phyloP scores from a whole-genome alignment of 148 eudicot genomes.

The Agrostemma githago region DNA sequence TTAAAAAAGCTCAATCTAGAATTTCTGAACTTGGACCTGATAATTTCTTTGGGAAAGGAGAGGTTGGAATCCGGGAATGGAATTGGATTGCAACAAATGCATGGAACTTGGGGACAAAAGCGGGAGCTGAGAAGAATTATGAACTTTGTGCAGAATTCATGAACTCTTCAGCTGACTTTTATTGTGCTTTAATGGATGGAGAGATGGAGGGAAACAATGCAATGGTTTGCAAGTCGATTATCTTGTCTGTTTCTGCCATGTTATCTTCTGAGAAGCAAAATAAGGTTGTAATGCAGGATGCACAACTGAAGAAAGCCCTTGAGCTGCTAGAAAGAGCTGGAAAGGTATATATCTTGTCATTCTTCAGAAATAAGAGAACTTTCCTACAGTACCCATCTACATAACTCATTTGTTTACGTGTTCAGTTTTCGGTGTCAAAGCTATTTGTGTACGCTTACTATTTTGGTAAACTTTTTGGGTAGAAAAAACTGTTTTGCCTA shows the following conservation, averaged over 20 bases:
- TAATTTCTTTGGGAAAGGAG: slow-evolving; percentile 80
- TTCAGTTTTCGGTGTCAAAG: too few relatives aligned
- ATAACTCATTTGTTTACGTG: too few relatives aligned
- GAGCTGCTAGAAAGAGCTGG: slow-evolving; percentile 72
- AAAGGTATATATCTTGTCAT: slow-evolving; percentile 48
- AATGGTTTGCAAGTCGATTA: slow-evolving; percentile 74
- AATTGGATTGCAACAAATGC: slow-evolving; percentile 74
- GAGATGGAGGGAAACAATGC: slow-evolving; percentile 49
- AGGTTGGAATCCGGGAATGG: slow-evolving; percentile 77
- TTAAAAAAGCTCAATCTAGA: slow-evolving; percentile 60
- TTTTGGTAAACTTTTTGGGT: too few relatives aligned
- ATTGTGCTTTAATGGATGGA: slow-evolving; percentile 52
- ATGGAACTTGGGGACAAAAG: slow-evolving; percentile 69
- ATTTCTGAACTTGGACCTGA: slow-evolving; percentile 62
- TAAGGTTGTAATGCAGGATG: slow-evolving; percentile 46
- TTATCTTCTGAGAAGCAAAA: slow-evolving; percentile 66
- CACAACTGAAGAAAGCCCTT: slow-evolving; percentile 62
- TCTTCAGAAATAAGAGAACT: background rate
- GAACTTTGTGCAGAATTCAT: slow-evolving; percentile 67
- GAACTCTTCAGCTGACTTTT: slow-evolving; percentile 68
- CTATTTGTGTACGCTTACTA: too few relatives aligned
- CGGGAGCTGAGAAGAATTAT: slow-evolving; percentile 51
- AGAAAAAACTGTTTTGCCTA: background rate
- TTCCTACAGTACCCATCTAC: too few relatives aligned
- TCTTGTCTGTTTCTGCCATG: slow-evolving; percentile 63